Conservation (phyloP, 192 early-diverging fungal genomes). For the Backusella macrospora region DNA sequence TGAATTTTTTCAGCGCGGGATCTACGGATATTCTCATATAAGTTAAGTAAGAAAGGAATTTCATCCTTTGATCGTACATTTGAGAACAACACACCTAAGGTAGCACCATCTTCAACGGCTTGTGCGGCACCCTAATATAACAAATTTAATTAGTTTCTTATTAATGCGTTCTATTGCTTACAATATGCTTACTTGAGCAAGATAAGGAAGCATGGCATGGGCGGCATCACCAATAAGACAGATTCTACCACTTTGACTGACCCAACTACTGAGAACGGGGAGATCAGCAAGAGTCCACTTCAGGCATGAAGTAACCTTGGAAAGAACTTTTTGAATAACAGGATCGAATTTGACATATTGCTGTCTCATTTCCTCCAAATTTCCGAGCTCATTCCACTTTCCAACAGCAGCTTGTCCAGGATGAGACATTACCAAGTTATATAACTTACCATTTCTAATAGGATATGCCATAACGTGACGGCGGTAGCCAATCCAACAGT, state of each 20-base stretch:
- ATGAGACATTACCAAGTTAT: slow-evolving; percentile 22
- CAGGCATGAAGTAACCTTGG: slow-evolving; percentile 19
- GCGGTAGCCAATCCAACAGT: slow-evolving; percentile 26
- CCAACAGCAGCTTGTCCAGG: slow-evolving; percentile 18
- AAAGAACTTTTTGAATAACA: slow-evolving; percentile 18
- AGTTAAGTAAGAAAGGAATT: slow-evolving; percentile 14
- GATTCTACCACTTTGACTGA: slow-evolving; percentile 19
- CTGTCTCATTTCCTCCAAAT: slow-evolving; percentile 22
- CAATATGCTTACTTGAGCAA: slow-evolving; percentile 23
- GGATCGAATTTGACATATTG: slow-evolving; percentile 22
- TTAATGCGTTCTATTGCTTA: not conserved
- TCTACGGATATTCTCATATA: slow-evolving; percentile 26
- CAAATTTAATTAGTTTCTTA: slow-evolving; percentile 2
- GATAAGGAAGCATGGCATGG: slow-evolving; percentile 29
- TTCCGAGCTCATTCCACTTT: slow-evolving; percentile 27
- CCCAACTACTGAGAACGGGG: slow-evolving; percentile 21
- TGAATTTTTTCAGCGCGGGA: slow-evolving; percentile 24
- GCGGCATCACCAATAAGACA: slow-evolving; percentile 24
- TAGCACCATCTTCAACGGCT: slow-evolving; percentile 30
- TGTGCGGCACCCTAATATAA: slow-evolving; percentile 26
- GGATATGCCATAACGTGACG: slow-evolving; percentile 27
- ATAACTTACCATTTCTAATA: slow-evolving; percentile 21
- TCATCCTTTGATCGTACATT: slow-evolving; percentile 15
- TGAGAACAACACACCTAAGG: slow-evolving; percentile 24
- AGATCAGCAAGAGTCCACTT: slow-evolving; percentile 30